These are phyloP conservation scores for Austroboletus olivaceoglutinosus DNA, from an alignment of 1,284 basidiomycete genomes.

Conservation along the genomic window DNA sequence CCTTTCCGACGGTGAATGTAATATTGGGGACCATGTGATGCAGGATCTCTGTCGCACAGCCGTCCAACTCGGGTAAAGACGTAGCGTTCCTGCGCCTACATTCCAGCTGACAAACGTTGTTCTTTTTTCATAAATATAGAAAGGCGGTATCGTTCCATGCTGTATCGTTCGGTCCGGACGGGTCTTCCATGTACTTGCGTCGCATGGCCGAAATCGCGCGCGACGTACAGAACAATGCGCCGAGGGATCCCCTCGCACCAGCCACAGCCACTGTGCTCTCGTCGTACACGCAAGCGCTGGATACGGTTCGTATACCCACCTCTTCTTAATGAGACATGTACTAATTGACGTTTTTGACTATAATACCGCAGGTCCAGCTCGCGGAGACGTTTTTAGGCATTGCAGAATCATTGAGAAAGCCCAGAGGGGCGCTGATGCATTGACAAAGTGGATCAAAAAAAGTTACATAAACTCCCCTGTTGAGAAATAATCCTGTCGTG, in stretches of 20 bases:
- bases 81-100: accelerated
- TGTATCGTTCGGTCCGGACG: conserved; percentile 52
- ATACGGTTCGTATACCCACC: conserved; percentile 43
- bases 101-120: neutral
- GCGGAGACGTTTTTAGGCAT: conserved; percentile 63
- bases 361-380: conserved; percentile 45
- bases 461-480: too few relatives aligned
- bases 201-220: conserved; percentile 54
- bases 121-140: conserved; percentile 28
- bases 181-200: conserved; percentile 36
- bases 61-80: conserved; percentile 46
- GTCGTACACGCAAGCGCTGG: conserved; percentile 51
- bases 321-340: neutral
- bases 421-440: conserved; percentile 47
- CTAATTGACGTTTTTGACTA: neutral
- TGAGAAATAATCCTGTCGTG: too few relatives aligned
- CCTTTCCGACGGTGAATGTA: conserved; percentile 58
- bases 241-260: conserved; percentile 43
- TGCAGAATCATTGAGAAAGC: conserved; percentile 57
- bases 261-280: conserved; percentile 42
- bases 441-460: conserved; percentile 9
- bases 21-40: conserved; percentile 39
- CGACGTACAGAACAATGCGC: conserved; percentile 48
- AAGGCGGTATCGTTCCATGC: conserved; percentile 59
- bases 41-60: conserved; percentile 48